Conservation (phyloP, 1,284 basidiomycete genomes). For the Fistulinella cinereoalba region DNA sequence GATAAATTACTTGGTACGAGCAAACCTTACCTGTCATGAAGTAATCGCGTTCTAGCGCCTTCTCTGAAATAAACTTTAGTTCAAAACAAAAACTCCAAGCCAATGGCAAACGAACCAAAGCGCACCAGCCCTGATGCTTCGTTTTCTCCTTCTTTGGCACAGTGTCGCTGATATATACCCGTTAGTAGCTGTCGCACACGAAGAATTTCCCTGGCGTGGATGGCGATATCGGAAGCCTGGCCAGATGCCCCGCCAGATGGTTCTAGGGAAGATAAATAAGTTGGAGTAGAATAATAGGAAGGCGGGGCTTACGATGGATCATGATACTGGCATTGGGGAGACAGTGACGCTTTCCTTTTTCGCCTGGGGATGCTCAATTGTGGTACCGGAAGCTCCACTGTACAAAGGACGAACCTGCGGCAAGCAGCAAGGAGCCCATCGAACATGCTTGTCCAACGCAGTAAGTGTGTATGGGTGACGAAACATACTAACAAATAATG, state of each 20-base stretch:
- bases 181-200: conserved; percentile 81
- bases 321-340: conserved; percentile 92
- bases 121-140: conserved; percentile 62
- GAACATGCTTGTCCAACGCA: conserved; percentile 90
- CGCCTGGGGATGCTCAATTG: conserved; percentile 43
- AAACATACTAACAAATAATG: conserved; percentile 67
- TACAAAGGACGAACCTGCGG: conserved; percentile 54
- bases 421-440: conserved; percentile 89
- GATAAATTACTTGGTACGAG: conserved; percentile 13
- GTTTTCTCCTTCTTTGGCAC: conserved; percentile 63
- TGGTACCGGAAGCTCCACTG: conserved; percentile 8
- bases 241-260: conserved; percentile 92
- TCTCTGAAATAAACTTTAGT: conserved; percentile 50
- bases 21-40: conserved; percentile 80
- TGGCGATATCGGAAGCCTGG: conserved; percentile 91
- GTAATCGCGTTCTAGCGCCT: conserved; percentile 88
- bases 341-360: conserved; percentile 83
- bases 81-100: conserved; percentile 8
- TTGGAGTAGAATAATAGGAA: conserved; percentile 11
- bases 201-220: conserved; percentile 91
- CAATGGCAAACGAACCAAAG: conserved; percentile 60
- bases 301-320: conserved; percentile 81
- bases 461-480: conserved; percentile 91
- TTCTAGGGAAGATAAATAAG: conserved; percentile 48
- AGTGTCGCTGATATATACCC: conserved; percentile 81